Conservation (phyloP, 805 yeast genomes). For the Debaryomyces maramus region DNA sequence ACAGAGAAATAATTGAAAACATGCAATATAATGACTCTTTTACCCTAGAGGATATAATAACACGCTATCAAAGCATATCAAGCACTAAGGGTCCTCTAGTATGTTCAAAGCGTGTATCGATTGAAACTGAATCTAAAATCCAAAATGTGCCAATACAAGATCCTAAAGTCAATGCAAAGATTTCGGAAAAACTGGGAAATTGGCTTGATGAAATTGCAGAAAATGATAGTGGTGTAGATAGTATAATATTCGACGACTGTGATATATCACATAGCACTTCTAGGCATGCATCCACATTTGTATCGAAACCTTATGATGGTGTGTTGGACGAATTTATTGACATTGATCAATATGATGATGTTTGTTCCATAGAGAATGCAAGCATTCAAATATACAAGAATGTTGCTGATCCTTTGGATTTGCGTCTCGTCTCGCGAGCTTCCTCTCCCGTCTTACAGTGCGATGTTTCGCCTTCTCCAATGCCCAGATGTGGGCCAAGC, state of each 20-base stretch:
- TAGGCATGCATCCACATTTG: slow-evolving; percentile 4
- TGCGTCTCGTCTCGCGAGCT: neutral
- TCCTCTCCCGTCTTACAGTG: neutral
- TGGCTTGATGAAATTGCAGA: neutral
- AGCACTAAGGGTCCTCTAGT: too few relatives aligned
- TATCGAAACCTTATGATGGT: slow-evolving; percentile 1
- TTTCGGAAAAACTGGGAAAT: too few relatives aligned
- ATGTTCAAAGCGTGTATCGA: too few relatives aligned
- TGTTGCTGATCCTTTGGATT: neutral
- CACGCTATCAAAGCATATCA: too few relatives aligned
- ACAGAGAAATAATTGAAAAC: too few relatives aligned
- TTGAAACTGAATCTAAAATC: too few relatives aligned
- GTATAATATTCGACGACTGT: slow-evolving; percentile 6
- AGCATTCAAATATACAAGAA: slow-evolving; percentile 10
- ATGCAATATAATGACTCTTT: too few relatives aligned
- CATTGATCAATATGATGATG: neutral
- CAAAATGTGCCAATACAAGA: too few relatives aligned
- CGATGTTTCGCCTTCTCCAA: too few relatives aligned
- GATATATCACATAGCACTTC: slow-evolving; percentile 11
- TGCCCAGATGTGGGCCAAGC: too few relatives aligned
- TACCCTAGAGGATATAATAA: too few relatives aligned
- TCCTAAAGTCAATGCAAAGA: too few relatives aligned
- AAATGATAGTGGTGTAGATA: neutral
- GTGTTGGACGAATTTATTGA: neutral
- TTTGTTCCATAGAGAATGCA: slow-evolving; percentile 11